A percentile compares a stretch with the other conserved stretches of the same genome.
These are phyloP conservation scores for Epichloe uncinata DNA, from an alignment of 2,329 filamentous ascomycete species.

Conservation along the genomic window DNA sequence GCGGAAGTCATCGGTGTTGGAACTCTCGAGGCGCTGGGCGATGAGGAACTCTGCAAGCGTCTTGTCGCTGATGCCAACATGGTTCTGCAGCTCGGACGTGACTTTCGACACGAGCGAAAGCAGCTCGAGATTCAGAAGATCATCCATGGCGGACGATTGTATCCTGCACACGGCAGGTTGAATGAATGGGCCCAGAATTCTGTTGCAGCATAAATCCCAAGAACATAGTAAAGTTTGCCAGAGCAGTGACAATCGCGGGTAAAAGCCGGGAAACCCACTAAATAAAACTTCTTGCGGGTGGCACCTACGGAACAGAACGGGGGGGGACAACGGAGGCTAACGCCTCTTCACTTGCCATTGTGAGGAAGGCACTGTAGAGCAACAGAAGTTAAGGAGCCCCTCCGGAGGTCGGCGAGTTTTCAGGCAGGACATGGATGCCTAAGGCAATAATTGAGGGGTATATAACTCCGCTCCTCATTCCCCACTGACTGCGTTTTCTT, in stretches of 20 bases:
- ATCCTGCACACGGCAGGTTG: slow-evolving; percentile 7
- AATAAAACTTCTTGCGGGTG: background rate
- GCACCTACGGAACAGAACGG: background rate
- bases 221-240: background rate
- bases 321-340: no score
- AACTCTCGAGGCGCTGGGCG: slow-evolving; percentile 69
- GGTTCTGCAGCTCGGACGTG: slow-evolving; percentile 86
- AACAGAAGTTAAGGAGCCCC: no score
- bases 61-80: slow-evolving; percentile 84
- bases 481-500: no score
- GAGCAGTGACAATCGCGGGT: background rate
- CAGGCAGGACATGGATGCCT: no score
- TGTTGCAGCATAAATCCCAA: background rate
- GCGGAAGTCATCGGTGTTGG: slow-evolving; percentile 60
- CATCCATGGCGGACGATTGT: slow-evolving; percentile 54
- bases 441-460: no score
- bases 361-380: no score
- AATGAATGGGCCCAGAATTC: background rate
- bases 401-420: no score
- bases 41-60: slow-evolving; percentile 95
- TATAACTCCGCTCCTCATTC: no score
- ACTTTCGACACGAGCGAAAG: slow-evolving; percentile 92
- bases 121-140: slow-evolving; percentile 80
- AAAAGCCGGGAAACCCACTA: background rate
- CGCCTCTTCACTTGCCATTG: no score